Evolutionary conservation across 805 yeast species (phyloP), one percentile per base, ranked within the genome.

Genomic region (Nakazawaea holstii): DNA sequence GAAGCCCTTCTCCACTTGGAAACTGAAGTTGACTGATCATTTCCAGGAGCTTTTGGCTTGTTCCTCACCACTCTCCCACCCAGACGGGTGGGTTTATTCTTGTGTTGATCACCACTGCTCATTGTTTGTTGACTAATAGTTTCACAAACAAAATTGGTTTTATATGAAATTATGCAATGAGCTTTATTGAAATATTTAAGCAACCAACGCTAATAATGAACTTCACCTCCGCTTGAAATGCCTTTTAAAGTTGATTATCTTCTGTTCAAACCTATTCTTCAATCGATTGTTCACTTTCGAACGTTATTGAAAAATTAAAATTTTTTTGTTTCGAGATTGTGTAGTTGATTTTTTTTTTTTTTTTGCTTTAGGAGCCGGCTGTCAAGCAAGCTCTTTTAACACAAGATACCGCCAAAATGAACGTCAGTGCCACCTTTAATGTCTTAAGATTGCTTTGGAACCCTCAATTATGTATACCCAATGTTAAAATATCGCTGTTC

Each of bases 401-500:
- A 10, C 6, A 11, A 4, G 33, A 30, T 10, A 30, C 11, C 11
- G n/a, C 11, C 45, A 37, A 37, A 1, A 67, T 84, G 77, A 88
- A 88, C 63, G 62, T 86, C 41, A 84, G 92, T 62, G 96, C 91
- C 1, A 84, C 94, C 0, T 53, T 87, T 24, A 87, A 88, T 57
- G 78, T 80, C 0, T 67, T 81, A 28, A 67, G 84, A 20, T 63
- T 89, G 29, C 54, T 82, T 1, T 66, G 70, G 55, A 78, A 74
- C 51, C 96, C 96, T 0, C 68, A 77, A n/a, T 63, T 87, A 24
- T 79, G 89, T 52, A 58, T 82, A 20, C 96, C 96, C 0, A 86
- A 83, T 43, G 60, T 86, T 3, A 76, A 82, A 0, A 60, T 84
- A 3, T 87, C 94, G 0, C 59, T 55, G 8, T 65, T 66, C 49